Percentiles rank a stretch among this genome's conserved stretches.
phyloP scores from a whole-genome alignment of 1,284 basidiomycete species.

The Ganoderma boninense region DNA sequence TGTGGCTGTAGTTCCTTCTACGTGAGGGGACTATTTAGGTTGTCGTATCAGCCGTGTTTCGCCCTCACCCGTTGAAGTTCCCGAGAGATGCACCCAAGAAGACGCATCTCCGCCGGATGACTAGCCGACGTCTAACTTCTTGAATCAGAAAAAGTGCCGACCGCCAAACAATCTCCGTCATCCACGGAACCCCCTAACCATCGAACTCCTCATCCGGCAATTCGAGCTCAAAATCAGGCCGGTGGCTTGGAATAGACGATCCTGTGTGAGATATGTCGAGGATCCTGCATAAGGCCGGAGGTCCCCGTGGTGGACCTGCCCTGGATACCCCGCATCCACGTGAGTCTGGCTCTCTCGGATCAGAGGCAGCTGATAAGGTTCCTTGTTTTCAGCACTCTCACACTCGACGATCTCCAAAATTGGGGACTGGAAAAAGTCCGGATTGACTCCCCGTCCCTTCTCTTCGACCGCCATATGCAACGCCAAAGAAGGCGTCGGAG shows the following conservation, averaged over 20 bases:
- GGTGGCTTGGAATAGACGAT: conserved; percentile 22
- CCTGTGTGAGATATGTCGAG: conserved; percentile 10
- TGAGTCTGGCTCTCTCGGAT: conserved; percentile 4
- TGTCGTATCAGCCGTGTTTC: neutral
- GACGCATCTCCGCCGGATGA: neutral
- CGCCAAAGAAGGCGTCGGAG: neutral
- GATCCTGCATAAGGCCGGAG: neutral
- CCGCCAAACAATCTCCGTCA: neutral
- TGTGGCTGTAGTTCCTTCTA: neutral
- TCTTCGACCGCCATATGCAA: neutral
- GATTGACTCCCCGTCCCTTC: neutral
- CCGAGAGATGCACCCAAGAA: neutral
- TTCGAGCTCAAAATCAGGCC: conserved; percentile 7
- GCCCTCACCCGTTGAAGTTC: neutral
- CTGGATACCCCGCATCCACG: neutral
- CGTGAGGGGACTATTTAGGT: neutral
- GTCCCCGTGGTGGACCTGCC: neutral
- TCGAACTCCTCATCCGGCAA: conserved; percentile 21
- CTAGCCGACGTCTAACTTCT: neutral
- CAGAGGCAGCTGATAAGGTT: neutral
- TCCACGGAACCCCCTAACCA: conserved; percentile 14
- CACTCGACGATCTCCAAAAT: neutral
- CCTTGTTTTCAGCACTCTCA: neutral
- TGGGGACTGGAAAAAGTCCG: neutral
- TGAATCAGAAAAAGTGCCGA: neutral